These are phyloP conservation scores for Lecanicillium sp. DNA, from an alignment of 2,329 filamentous ascomycete genomes.

Conservation along the genomic window DNA sequence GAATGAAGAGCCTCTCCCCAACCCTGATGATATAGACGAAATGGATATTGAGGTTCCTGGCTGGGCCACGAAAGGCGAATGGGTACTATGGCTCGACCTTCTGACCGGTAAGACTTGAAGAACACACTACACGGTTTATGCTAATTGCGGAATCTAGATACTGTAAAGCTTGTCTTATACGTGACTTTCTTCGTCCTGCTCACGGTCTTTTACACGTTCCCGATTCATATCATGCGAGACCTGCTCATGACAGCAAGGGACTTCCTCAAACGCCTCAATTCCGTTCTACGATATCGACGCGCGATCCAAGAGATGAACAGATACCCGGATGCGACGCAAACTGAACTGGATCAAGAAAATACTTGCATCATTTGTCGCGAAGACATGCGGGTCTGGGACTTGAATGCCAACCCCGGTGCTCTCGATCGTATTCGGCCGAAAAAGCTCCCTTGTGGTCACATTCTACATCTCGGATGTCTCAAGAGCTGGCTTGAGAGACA, in stretches of 20 bases:
- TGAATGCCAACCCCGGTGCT: conserved; percentile 52
- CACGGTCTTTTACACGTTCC: conserved; percentile 87
- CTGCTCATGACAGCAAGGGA: conserved; percentile 90
- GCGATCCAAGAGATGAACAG: conserved; percentile 92
- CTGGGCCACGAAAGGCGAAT: conserved; percentile 94
- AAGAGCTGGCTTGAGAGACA: conserved; percentile 97
- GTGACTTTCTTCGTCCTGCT: conserved; percentile 89
- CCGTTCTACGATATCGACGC: conserved; percentile 83
- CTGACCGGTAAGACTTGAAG: conserved; percentile 55
- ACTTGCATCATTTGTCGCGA: conserved; percentile 98
- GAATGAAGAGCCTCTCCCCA: conserved; percentile 46
- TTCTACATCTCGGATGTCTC: conserved; percentile 88
- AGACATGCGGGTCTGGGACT: conserved; percentile 80
- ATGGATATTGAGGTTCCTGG: conserved; percentile 92
- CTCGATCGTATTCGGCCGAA: conserved; percentile 85
- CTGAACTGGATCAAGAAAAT: conserved; percentile 79
- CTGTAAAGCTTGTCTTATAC: conserved; percentile 86
- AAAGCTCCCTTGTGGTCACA: conserved; percentile 93
- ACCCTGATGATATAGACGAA: conserved; percentile 76
- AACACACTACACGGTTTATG: not conserved
- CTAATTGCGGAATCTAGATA: conserved; percentile 51
- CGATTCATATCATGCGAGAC: conserved; percentile 94
- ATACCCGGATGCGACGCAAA: conserved; percentile 83
- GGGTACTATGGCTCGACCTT: conserved; percentile 82
- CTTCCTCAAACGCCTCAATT: conserved; percentile 82